Percentiles rank a stretch among this genome's conserved stretches.
Evolutionary conservation across 2,329 filamentous ascomycete genomes (phyloP).

Genomic region (Microdochium paspali): DNA sequence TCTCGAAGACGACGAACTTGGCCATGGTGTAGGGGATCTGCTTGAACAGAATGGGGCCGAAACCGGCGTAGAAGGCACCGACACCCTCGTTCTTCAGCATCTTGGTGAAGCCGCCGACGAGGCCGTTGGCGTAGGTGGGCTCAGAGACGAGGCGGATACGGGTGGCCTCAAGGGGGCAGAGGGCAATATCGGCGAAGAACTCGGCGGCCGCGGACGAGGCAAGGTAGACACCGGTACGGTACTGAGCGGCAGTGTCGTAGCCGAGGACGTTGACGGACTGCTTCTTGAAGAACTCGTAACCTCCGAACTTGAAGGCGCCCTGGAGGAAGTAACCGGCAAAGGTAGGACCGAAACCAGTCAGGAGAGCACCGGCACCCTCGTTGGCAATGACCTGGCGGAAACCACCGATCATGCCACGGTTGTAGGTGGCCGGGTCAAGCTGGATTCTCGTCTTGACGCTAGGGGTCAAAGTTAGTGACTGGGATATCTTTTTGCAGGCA

Average conservation of each 20-base stretch:
- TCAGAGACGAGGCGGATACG: constrained; percentile 70
- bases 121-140: constrained; percentile 60
- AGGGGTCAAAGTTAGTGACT: constrained; percentile 2
- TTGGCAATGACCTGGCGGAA: constrained; percentile 62
- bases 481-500: not conserved
- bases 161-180: constrained; percentile 70
- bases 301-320: constrained; percentile 72
- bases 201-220: constrained; percentile 43
- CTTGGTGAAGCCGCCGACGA: constrained; percentile 59
- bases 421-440: constrained; percentile 67
- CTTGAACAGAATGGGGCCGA: constrained; percentile 64
- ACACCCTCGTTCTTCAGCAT: constrained; percentile 61
- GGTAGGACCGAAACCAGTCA: constrained; percentile 65
- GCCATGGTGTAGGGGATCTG: constrained; percentile 74
- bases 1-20: constrained; percentile 76
- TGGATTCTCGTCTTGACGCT: constrained; percentile 77
- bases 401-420: constrained; percentile 63
- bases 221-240: constrained; percentile 60
- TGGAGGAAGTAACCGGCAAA: constrained; percentile 71
- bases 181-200: constrained; percentile 53
- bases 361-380: constrained; percentile 63
- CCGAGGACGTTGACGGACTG: constrained; percentile 62
- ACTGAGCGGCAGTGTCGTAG: constrained; percentile 54
- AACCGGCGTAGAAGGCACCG: constrained; percentile 67
- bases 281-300: constrained; percentile 78